Evolutionary conservation across 768 basidiomycete species (phyloP).

Genomic region (Dacryopinax primogenitus): DNA sequence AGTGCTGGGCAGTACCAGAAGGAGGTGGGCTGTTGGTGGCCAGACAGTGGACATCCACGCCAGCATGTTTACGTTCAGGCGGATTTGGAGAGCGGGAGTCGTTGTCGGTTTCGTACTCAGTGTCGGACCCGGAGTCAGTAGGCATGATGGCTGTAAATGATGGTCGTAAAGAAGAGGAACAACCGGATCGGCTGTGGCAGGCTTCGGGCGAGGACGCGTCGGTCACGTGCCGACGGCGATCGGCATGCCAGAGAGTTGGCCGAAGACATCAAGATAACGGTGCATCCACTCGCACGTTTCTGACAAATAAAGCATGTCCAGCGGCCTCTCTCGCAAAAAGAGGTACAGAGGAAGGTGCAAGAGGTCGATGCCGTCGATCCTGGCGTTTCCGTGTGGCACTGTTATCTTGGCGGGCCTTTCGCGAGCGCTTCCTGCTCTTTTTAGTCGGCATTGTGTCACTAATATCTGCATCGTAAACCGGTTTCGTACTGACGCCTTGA

Average conservation of each 20-base stretch:
- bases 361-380: constrained; percentile 21
- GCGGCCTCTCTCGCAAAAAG: constrained; percentile 45
- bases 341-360: constrained; percentile 37
- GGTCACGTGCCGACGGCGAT: no score
- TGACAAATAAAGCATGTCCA: constrained; percentile 56
- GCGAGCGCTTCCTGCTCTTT: constrained; percentile 10
- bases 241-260: background rate
- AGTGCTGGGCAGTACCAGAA: background rate
- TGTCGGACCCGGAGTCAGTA: background rate
- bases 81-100: background rate
- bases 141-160: background rate
- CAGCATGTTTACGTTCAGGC: background rate
- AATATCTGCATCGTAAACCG: constrained; percentile 13
- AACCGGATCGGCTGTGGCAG: no score
- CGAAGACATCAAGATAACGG: background rate
- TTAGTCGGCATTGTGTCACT: constrained; percentile 2
- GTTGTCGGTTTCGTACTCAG: background rate
- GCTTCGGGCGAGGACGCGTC: no score
- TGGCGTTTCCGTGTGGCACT: background rate
- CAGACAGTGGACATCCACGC: background rate
- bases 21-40: background rate
- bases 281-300: constrained; percentile 33
- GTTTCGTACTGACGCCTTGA: background rate
- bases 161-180: background rate
- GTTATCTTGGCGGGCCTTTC: background rate